Evolutionary conservation across 108 stramenopile species (phyloP), one percentile per base, ranked within the genome.

Genomic region (Skeletonema grethae): DNA sequence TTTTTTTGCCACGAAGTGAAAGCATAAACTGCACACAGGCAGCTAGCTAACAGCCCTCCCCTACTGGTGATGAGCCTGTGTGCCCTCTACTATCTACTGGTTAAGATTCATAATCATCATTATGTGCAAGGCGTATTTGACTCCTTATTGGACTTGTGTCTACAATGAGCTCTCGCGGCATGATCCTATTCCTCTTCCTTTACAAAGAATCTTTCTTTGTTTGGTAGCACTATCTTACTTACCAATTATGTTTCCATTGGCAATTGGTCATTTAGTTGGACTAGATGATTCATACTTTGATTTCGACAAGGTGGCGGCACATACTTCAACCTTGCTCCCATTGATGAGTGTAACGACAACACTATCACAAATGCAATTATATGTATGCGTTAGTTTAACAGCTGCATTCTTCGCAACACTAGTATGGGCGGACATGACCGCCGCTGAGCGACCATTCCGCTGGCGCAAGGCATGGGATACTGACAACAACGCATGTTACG

Each of bases 401-500:
- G 39, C 31, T 18, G 55, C 63, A 9, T 35, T 30, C 22, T 65
- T 35, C 29, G 30, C 64, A 31, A 53, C 53, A 38, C 63, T 73
- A 10, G 12, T 72, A 12, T 72, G 61, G 61, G 55, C 29, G 12
- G 71, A 72, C 63, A 16, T 55, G 16, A 63, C 61, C 4, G 56
- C 61, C 1, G 11, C 20, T 2, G 22, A 53, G 50, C 46, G 61
- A 10, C 71, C 71, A 15, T 63, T 36, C 63, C 71, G 53, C 2
- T 75, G 73, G 73, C 73, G 67, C 10, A 39, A 48, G 24, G 18
- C 28, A 11, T 67, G 77, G 73, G 36, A 69, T 5, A 76, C 80
- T 4, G 53, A 72, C 11, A 81, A 81, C 25, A 69, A 43, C 9
- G 20, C n/a, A 35, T 81, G 80, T 58, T 81, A 81, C 35, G 15